phyloP scores from a whole-genome alignment of 2,329 filamentous ascomycete genomes.

The Hypoxylon sp. region DNA sequence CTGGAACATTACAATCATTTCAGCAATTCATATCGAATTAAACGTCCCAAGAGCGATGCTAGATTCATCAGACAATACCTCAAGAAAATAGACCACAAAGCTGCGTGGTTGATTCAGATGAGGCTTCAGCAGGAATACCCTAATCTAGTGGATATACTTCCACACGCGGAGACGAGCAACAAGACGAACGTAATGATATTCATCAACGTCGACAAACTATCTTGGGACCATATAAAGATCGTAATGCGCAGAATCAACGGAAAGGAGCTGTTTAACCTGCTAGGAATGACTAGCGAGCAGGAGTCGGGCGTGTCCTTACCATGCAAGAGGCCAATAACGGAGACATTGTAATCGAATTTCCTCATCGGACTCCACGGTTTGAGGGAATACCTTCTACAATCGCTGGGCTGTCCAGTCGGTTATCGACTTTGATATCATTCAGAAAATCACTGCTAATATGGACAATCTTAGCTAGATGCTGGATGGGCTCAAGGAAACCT shows the following conservation, averaged over 20 bases:
- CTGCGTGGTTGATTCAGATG: constrained; percentile 44
- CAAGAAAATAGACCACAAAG: constrained; percentile 37
- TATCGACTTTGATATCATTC: background rate
- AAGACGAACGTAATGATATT: constrained; percentile 28
- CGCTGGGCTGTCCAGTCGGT: background rate
- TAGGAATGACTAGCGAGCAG: constrained; percentile 17
- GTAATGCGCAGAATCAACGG: constrained; percentile 27
- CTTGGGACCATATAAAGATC: constrained; percentile 36
- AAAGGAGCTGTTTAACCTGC: constrained; percentile 30
- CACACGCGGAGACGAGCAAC: constrained; percentile 18
- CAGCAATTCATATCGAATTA: constrained; percentile 39
- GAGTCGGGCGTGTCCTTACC: constrained; percentile 1
- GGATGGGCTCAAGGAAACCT: background rate
- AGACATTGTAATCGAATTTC: constrained; percentile 2
- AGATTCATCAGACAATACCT: constrained; percentile 46
- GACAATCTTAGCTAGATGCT: background rate
- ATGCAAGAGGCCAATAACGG: background rate
- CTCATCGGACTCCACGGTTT: background rate
- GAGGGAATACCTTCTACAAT: background rate
- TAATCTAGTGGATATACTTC: constrained; percentile 27
- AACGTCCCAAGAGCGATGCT: constrained; percentile 38
- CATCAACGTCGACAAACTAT: constrained; percentile 26
- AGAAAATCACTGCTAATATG: background rate
- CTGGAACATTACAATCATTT: constrained; percentile 44
- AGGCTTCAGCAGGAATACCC: constrained; percentile 42